Base-by-base conservation (phyloP, 805 yeast species). In the Saccharomycopsis fibuligera region DNA sequence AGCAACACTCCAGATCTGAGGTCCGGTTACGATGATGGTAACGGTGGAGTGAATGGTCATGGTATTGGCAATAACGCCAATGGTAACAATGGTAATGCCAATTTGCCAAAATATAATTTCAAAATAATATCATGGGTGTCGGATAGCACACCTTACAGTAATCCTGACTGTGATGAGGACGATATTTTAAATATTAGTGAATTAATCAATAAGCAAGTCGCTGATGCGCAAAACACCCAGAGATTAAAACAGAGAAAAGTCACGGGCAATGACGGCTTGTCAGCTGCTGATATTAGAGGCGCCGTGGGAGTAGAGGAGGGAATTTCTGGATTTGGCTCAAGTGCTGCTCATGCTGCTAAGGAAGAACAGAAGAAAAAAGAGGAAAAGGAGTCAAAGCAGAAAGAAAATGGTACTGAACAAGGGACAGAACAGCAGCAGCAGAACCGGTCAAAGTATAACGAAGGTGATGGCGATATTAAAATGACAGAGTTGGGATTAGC, bases 231-330 rank as follows among this genome's bases (percentile, higher is more conserved):
- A 63, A 62, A 36, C 44, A 45, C 5, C 49, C 45, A 19, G 49
- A 53, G 14, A 52, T 43, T 8, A 46, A 48, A 9, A 49, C 47
- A 41, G 53, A 47, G 36, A 10, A 21, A 29, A 37, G 39, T 23
- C 46, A 45, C 10, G 49, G 46, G 36, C 21, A 49, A 48, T n/a
- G 25, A 35, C 24, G 68, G 67, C 1, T 54, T 68, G 44, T 57
- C 66, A n/a, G 67, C 61, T 45, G 69, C 69, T 2, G 72, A 68
- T 56, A 67, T 68, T 27, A 64, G 68, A 47, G 70, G 69, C 27
- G 73, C 73, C 1, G 72, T 66, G 14, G 70, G 72, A 23, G 74
- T 69, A 24, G 56, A 44, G 31, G 58, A 55, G 24, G 55, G 55
- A 16, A 49, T 52, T 31, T 41, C 53, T 16, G 54, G 54, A 2